Evolutionary conservation across 1,284 basidiomycete genomes (phyloP).

Genomic region (Cerrena zonata): DNA sequence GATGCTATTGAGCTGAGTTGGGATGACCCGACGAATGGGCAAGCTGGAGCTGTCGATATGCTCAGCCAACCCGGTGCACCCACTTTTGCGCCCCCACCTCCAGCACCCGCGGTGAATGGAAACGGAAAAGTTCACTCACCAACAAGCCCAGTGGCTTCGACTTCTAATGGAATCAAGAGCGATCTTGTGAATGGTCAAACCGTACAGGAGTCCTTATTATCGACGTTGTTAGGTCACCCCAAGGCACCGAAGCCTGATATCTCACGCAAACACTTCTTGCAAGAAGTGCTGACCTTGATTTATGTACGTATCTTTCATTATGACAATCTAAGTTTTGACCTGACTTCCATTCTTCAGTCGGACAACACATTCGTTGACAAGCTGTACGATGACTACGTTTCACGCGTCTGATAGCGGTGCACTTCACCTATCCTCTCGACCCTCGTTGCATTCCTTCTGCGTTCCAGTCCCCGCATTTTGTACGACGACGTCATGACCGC

Average conservation of each 20-base stretch:
- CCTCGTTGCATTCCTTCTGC: background rate
- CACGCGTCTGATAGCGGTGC: too few species aligned
- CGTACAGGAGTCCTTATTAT: slow-evolving; percentile 8
- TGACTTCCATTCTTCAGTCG: slow-evolving; percentile 12
- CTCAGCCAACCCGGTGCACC: slow-evolving; percentile 6
- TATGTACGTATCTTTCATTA: slow-evolving; percentile 11
- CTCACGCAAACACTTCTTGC: slow-evolving; percentile 15
- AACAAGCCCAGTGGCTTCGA: background rate
- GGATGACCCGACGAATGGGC: slow-evolving; percentile 40
- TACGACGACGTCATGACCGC: background rate
- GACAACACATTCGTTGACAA: slow-evolving; percentile 21
- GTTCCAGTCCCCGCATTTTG: too few species aligned
- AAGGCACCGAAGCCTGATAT: slow-evolving; percentile 11
- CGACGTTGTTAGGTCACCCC: slow-evolving; percentile 8
- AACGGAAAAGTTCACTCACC: slow-evolving; percentile 4
- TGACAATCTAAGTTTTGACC: background rate
- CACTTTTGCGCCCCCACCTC: slow-evolving; percentile 2
- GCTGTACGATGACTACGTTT: slow-evolving; percentile 20
- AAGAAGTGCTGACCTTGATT: slow-evolving; percentile 14
- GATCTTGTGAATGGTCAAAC: slow-evolving; percentile 7
- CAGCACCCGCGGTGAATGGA: background rate
- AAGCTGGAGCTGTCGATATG: slow-evolving; percentile 13
- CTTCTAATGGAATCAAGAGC: slow-evolving; percentile 5
- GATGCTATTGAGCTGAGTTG: slow-evolving; percentile 56
- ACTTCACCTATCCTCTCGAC: background rate